Base-by-base conservation (phyloP, 129 eudicot species). In the Flaveria trinervia region DNA sequence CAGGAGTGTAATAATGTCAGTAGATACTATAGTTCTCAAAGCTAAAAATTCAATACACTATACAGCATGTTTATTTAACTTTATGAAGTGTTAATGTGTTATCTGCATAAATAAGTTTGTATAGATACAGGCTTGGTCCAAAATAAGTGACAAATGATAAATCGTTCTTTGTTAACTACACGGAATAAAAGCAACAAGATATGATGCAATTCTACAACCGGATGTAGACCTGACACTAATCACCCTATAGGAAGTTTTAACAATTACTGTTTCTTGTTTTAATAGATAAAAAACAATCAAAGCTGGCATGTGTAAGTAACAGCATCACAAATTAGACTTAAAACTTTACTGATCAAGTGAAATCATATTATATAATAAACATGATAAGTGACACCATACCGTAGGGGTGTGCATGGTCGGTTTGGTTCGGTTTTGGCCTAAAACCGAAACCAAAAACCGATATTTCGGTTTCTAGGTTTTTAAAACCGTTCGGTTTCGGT, bases 1-100 rank as follows among this genome's bases (percentile, higher is more conserved):
- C 28, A 68, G n/a, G 71, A 69, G 55, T 44, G 26, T 23, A 75
- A 65, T 48, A 20, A 65, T 45, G 54, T 83, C 70, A 65, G 41
- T 17, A 18, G 28, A 16, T 30, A 43, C 46, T 26, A 26, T 36
- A 14, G 72, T 41, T 12, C 46, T 3, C 41, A 26, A 36, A 65
- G 65, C 65, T 76, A 65, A 48, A 26, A 45, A 12, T 65, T 36
- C 25, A 33, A 65, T 9, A 33, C 33, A 73, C 15, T 9, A 57
- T 59, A 16, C 3, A n/a, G 23, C 64, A 33, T 71, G 28, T 51
- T 71, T 28, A 13, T 26, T 71, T 10, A 48, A 15, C 74, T 48
- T 70, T 15, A 17, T 33, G 30, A 14, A 73, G 45, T 2, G 41
- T 36, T 36, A 36, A 73, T 22, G 41, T 73, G 59, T 23, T 5